These are phyloP conservation scores for Filosporella fistucella DNA, from an alignment of 495 filamentous ascomycete species.

Conservation along the genomic window DNA sequence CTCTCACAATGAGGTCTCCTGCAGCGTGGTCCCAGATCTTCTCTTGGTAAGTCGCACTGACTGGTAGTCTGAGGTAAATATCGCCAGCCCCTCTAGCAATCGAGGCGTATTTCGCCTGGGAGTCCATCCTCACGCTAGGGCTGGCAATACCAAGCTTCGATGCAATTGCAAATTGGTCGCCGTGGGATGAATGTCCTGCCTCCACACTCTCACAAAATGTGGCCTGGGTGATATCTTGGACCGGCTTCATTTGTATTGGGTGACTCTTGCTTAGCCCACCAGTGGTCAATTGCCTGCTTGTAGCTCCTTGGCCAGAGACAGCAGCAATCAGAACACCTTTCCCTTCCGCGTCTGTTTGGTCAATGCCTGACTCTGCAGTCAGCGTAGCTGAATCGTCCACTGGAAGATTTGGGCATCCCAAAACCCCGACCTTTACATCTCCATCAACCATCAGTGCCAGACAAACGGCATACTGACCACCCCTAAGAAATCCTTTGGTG, in stretches of 20 bases:
- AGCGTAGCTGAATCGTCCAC: conserved; percentile 70
- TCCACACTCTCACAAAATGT: conserved; percentile 96
- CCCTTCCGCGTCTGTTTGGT: conserved; percentile 60
- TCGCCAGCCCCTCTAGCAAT: conserved; percentile 95
- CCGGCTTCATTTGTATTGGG: conserved; percentile 69
- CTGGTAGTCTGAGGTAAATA: conserved; percentile 85
- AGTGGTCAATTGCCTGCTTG: conserved; percentile 61
- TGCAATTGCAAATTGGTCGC: conserved; percentile 81
- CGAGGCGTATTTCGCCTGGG: conserved; percentile 94
- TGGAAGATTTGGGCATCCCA: conserved; percentile 93
- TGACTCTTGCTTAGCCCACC: conserved; percentile 54
- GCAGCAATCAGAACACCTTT: conserved; percentile 85
- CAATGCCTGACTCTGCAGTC: conserved; percentile 57
- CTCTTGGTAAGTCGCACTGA: conserved; percentile 83
- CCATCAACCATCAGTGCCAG: conserved; percentile 88
- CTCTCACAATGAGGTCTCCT: conserved; percentile 90
- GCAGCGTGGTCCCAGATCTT: conserved; percentile 99
- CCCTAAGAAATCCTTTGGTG: conserved; percentile 92
- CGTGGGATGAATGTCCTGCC: conserved; percentile 82
- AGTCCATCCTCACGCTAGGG: conserved; percentile 87
- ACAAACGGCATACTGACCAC: conserved; percentile 97
- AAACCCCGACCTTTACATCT: conserved; percentile 89
- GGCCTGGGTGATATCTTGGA: conserved; percentile 70
- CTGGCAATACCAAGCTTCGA: conserved; percentile 78
- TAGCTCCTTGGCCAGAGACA: conserved; percentile 70